Percentiles rank a stretch among this genome's conserved stretches.
Conservation (phyloP, 805 yeast species). For the Metschnikowia amazonensis region DNA sequence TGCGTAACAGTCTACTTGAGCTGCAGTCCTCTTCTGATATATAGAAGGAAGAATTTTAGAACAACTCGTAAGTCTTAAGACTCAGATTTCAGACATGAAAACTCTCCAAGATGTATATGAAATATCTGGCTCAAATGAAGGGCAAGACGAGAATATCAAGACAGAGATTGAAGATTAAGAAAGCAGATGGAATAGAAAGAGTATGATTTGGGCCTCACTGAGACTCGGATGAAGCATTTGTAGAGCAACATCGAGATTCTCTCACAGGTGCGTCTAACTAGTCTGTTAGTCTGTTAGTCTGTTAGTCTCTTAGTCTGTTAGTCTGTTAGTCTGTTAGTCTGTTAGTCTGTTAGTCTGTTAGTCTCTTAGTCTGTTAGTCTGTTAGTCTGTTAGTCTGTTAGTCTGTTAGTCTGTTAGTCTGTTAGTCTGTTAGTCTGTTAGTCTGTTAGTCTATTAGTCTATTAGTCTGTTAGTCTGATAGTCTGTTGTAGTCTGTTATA, state of each 20-base stretch:
- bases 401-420: too few relatives aligned
- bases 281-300: too few relatives aligned
- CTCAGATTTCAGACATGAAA: not conserved
- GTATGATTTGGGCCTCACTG: conserved; percentile 14
- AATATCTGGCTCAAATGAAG: not conserved
- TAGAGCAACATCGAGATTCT: conserved; percentile 16
- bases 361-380: too few relatives aligned
- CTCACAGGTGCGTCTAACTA: conserved; percentile 12
- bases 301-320: too few relatives aligned
- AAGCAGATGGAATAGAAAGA: conserved; percentile 16
- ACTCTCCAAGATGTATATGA: not conserved
- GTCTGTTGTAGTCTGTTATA: too few relatives aligned
- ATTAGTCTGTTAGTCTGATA: too few relatives aligned
- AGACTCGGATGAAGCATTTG: conserved; percentile 13
- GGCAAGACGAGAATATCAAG: not conserved
- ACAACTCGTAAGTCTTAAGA: not conserved
- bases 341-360: too few relatives aligned
- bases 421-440: too few relatives aligned
- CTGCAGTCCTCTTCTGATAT: not conserved
- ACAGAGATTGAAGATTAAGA: conserved; percentile 12
- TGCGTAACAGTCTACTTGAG: not conserved
- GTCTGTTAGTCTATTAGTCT: too few relatives aligned
- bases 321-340: too few relatives aligned
- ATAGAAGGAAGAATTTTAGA: not conserved
- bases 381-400: too few relatives aligned